Conservation (phyloP, 352 stramenopile species). For the Salisapilia sapeloensis region DNA sequence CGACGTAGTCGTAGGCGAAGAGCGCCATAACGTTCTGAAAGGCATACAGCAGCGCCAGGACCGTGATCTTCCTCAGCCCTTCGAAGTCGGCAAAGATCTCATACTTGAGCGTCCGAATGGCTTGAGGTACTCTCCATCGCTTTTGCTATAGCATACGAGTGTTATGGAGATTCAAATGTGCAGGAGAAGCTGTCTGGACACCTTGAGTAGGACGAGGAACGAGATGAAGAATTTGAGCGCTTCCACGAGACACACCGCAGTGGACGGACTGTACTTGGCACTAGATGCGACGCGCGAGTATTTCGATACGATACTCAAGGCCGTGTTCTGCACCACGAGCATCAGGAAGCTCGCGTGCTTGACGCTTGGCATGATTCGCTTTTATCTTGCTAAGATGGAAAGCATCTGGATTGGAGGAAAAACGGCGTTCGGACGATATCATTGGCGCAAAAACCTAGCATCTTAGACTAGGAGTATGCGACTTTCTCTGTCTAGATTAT, state of each 20-base stretch:
- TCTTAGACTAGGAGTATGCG: too few species aligned
- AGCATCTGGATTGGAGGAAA: too few species aligned
- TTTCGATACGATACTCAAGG: constrained; percentile 76
- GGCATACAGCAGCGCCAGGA: constrained; percentile 74
- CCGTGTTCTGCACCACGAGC: constrained; percentile 78
- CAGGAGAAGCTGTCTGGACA: neutral
- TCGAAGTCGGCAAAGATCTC: constrained; percentile 66
- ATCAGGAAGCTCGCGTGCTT: constrained; percentile 75
- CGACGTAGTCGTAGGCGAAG: constrained; percentile 77
- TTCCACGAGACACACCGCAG: constrained; percentile 68
- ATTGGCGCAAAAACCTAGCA: too few species aligned
- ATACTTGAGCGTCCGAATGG: constrained; percentile 35
- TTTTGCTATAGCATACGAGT: constrained; percentile 18
- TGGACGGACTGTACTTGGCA: constrained; percentile 72
- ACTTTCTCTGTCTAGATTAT: too few species aligned
- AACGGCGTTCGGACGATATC: too few species aligned
- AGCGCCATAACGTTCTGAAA: constrained; percentile 80
- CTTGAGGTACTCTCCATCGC: constrained; percentile 27
- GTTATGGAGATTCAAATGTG: neutral
- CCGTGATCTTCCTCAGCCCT: constrained; percentile 72
- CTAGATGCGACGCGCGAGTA: constrained; percentile 50
- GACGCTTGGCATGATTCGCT: constrained; percentile 26
- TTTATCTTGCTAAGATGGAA: too few species aligned
- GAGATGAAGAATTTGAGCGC: constrained; percentile 70
- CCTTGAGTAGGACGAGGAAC: constrained; percentile 48